Evolutionary conservation across 2,329 filamentous ascomycete genomes (phyloP).

Genomic region (Hypomyces rosellus): DNA sequence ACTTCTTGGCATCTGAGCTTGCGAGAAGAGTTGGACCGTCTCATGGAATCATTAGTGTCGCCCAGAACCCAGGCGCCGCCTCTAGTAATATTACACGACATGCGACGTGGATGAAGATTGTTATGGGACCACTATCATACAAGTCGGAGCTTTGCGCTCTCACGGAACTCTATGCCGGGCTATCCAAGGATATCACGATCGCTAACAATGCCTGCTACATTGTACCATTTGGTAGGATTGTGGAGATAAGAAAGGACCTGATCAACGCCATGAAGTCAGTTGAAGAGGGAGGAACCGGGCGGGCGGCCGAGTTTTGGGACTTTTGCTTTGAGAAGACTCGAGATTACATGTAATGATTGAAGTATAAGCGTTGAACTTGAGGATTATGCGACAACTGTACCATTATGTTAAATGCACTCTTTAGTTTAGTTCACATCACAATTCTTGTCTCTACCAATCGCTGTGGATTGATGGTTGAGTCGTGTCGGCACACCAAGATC

Average conservation of each 20-base stretch:
- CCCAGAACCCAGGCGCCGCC: conserved; percentile 31
- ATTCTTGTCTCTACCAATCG: no score
- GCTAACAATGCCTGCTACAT: conserved; percentile 24
- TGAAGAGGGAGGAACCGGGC: conserved; percentile 22
- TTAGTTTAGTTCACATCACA: no score
- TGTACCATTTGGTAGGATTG: conserved; percentile 24
- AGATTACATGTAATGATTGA: conserved; percentile 1
- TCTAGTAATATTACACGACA: conserved; percentile 19
- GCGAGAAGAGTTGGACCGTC: conserved; percentile 19
- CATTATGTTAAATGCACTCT: no score
- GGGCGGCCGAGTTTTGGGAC: conserved; percentile 21
- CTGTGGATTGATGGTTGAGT: no score
- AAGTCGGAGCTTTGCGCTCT: conserved; percentile 31
- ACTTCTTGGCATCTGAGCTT: conserved; percentile 26
- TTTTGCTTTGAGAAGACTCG: conserved; percentile 20
- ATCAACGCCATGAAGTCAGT: conserved; percentile 20
- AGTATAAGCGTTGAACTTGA: no score
- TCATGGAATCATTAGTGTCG: conserved; percentile 22
- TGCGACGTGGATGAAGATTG: conserved; percentile 13
- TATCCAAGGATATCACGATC: conserved; percentile 29
- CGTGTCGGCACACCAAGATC: no score
- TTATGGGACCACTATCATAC: conserved; percentile 22
- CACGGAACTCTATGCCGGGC: conserved; percentile 34
- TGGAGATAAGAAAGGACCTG: conserved; percentile 20
- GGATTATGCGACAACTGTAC: no score